These are phyloP conservation scores for Fistulinella prunicolor DNA, from an alignment of 768 basidiomycete genomes.

Conservation along the genomic window DNA sequence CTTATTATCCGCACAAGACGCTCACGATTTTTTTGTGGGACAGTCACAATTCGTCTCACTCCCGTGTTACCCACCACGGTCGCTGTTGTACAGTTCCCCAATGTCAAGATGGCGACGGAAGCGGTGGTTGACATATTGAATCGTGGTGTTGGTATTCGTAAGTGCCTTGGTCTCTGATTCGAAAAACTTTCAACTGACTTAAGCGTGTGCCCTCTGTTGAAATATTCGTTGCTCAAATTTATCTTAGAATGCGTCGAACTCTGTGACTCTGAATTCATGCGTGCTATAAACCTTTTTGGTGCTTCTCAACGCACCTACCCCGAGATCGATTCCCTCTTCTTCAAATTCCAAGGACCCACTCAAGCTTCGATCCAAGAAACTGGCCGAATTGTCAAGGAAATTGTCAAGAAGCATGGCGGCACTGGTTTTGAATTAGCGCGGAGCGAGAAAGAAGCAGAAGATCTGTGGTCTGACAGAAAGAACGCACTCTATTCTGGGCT, in stretches of 20 bases:
- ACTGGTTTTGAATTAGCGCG: conserved; percentile 64
- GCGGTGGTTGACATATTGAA: conserved; percentile 74
- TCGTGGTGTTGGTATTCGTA: conserved; percentile 73
- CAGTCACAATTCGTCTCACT: conserved; percentile 78
- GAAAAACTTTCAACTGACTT: too few species aligned
- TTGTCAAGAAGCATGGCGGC: conserved; percentile 65
- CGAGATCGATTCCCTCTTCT: conserved; percentile 70
- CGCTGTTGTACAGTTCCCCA: conserved; percentile 77
- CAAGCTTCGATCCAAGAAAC: conserved; percentile 58
- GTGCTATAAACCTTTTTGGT: conserved; percentile 55
- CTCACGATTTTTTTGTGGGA: not conserved
- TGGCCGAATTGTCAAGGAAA: conserved; percentile 51
- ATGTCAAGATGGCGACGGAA: conserved; percentile 69
- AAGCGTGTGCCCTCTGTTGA: too few species aligned
- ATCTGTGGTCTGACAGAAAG: conserved; percentile 74
- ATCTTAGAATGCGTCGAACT: conserved; percentile 78
- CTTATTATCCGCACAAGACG: not conserved
- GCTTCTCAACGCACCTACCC: conserved; percentile 55
- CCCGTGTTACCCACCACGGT: conserved; percentile 81
- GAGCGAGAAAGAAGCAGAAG: conserved; percentile 59
- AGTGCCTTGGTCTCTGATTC: too few species aligned
- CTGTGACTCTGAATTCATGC: conserved; percentile 69
- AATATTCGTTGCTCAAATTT: too few species aligned
- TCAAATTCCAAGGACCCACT: conserved; percentile 82
- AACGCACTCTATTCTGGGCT: conserved; percentile 58